These are phyloP conservation scores for Sporothrix protearum DNA, from an alignment of 2,329 filamentous ascomycete genomes.

Conservation along the genomic window DNA sequence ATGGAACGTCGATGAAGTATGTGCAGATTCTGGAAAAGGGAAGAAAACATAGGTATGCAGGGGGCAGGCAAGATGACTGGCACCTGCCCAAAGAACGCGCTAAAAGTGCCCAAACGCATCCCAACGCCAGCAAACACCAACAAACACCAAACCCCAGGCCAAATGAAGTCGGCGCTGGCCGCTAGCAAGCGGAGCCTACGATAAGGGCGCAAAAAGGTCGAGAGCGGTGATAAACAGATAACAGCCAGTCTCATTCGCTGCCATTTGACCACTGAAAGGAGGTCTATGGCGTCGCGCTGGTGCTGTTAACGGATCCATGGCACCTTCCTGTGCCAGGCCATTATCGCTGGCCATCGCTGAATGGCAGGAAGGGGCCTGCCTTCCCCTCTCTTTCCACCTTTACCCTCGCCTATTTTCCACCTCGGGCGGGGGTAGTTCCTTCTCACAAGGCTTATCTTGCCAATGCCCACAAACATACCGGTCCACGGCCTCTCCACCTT, in stretches of 20 bases:
- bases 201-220: background rate
- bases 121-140: background rate
- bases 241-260: background rate
- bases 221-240: background rate
- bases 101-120: background rate
- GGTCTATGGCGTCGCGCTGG: background rate
- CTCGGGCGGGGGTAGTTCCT: background rate
- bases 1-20: background rate
- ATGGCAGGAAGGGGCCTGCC: too few relatives aligned
- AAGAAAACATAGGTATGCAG: background rate
- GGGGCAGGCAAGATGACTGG: background rate
- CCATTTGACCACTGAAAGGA: background rate
- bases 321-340: background rate
- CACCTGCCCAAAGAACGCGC: background rate
- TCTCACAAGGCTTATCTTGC: background rate
- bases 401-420: conserved; percentile 6
- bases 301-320: background rate
- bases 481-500: conserved; percentile 8
- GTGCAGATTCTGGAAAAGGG: background rate
- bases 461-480: too few relatives aligned
- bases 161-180: background rate
- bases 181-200: background rate
- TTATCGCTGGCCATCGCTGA: background rate
- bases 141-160: background rate
- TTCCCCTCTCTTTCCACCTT: background rate